Evolutionary conservation across 2,329 filamentous ascomycete genomes (phyloP), one percentile per base, ranked within the genome.

Genomic region (Epichloe aotearoae): DNA sequence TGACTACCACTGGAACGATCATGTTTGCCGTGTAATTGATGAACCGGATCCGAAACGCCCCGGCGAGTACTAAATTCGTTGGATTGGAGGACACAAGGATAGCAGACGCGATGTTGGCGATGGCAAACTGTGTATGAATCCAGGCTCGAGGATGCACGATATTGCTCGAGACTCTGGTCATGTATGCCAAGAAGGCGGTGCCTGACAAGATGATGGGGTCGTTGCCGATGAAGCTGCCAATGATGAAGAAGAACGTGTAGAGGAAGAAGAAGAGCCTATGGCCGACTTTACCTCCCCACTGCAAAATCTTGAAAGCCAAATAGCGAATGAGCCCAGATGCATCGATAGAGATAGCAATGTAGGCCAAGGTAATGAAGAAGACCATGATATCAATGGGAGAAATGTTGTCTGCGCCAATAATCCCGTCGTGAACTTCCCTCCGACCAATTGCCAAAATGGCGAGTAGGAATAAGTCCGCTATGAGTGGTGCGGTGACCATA

Each of bases 41-140:
- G 62, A 88, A 88, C 47, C 76, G 83, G 67, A 88, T 82, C 3
- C 76, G 59, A 59, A 88, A 88, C 2, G 84, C 84, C 4, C 84
- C 83, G 0, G 84, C 83, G 0, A 88, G 73, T 0, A 88, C 84
- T 7, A 88, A 73, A 50, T 88, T 88, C 2, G 85, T 88, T 0
- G 85, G 85, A 53, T 88, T 88, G 0, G 84, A 88, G 0, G 84
- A 88, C 10, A 89, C 85, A 12, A 89, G 70, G 23, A 88, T 85
- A 0, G 85, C 83, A 0, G 84, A 88, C 2, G 80, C 80, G 46
- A 88, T 84, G 54, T 88, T 88, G 48, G 83, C 83, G 1, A 86
- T 64, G 15, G 84, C 76, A 52, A 88, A 88, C 52, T 88, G 84
- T 2, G 77, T 78, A 57, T 80, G 76, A 20, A 88, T 86, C 84